Evolutionary conservation across 1,284 basidiomycete genomes (phyloP).

Genomic region (Malassezia caprae): DNA sequence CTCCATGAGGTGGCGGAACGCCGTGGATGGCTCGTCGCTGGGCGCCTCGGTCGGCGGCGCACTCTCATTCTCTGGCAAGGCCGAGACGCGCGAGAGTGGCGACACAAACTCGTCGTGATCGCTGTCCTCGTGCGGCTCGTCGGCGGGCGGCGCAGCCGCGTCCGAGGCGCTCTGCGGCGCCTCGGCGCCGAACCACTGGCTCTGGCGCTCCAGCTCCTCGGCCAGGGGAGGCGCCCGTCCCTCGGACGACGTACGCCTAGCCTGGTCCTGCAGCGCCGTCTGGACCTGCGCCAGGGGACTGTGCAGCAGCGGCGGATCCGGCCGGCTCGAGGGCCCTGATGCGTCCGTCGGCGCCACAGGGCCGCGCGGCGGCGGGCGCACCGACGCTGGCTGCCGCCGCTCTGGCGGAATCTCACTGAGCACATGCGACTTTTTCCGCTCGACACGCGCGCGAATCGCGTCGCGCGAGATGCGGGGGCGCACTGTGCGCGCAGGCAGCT

Average conservation of each 20-base stretch:
- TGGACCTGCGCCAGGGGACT: constrained; percentile 1
- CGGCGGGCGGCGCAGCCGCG: neutral
- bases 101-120: neutral
- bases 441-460: constrained; percentile 32
- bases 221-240: neutral
- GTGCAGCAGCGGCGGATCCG: neutral
- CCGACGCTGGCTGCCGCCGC: neutral
- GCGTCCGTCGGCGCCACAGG: neutral
- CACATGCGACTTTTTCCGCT: constrained; percentile 1
- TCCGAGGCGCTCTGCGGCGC: neutral
- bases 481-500: constrained; percentile 8
- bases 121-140: neutral
- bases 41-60: neutral
- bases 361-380: neutral
- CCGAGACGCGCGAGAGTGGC: neutral
- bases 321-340: constrained; percentile 14
- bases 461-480: constrained; percentile 45
- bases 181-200: constrained; percentile 9
- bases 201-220: constrained; percentile 5
- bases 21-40: neutral
- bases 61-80: neutral
- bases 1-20: constrained; percentile 15
- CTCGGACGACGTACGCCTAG: neutral
- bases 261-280: neutral
- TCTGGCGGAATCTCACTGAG: neutral